Conservation (phyloP, 2,329 filamentous ascomycete species). For the Rhytidhysteron rufulum region DNA sequence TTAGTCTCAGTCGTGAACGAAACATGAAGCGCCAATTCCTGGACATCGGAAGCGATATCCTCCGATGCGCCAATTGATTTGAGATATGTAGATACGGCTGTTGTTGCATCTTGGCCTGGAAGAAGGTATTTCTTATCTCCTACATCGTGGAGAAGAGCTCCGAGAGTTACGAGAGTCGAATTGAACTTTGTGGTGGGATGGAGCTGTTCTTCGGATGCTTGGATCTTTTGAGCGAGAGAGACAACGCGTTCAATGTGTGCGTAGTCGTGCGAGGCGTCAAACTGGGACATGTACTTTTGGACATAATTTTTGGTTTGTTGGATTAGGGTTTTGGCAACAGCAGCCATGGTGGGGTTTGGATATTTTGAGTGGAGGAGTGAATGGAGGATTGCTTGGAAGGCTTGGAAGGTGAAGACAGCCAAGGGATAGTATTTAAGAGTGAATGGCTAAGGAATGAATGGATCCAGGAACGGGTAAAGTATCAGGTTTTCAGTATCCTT, state of each 20-base stretch:
- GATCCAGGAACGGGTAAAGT: too few species aligned
- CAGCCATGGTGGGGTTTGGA: too few species aligned
- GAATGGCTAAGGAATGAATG: too few species aligned
- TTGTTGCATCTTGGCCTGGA: slow-evolving; percentile 52
- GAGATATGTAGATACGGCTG: slow-evolving; percentile 55
- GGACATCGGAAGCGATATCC: slow-evolving; percentile 62
- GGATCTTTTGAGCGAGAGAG: slow-evolving; percentile 65
- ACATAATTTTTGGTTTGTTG: slow-evolving; percentile 30
- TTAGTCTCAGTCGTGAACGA: slow-evolving; percentile 72
- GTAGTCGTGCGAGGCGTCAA: slow-evolving; percentile 74
- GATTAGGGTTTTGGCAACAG: too few species aligned
- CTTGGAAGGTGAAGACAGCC: too few species aligned
- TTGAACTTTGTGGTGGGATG: slow-evolving; percentile 39
- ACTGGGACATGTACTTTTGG: slow-evolving; percentile 33
- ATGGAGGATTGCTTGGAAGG: too few species aligned
- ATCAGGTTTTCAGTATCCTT: too few species aligned
- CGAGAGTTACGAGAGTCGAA: slow-evolving; percentile 59
- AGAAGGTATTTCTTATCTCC: slow-evolving; percentile 77
- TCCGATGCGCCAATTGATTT: slow-evolving; percentile 53
- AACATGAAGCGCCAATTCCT: slow-evolving; percentile 70
- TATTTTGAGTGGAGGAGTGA: too few species aligned
- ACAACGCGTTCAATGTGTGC: slow-evolving; percentile 77
- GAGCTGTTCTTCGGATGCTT: slow-evolving; percentile 46
- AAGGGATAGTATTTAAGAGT: too few species aligned
- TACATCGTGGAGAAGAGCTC: slow-evolving; percentile 69